Percentiles rank a stretch among this genome's conserved stretches.
Evolutionary conservation across 371 early-diverging fungal genomes (phyloP).

Genomic region (Apophysomyces ossiformis): DNA sequence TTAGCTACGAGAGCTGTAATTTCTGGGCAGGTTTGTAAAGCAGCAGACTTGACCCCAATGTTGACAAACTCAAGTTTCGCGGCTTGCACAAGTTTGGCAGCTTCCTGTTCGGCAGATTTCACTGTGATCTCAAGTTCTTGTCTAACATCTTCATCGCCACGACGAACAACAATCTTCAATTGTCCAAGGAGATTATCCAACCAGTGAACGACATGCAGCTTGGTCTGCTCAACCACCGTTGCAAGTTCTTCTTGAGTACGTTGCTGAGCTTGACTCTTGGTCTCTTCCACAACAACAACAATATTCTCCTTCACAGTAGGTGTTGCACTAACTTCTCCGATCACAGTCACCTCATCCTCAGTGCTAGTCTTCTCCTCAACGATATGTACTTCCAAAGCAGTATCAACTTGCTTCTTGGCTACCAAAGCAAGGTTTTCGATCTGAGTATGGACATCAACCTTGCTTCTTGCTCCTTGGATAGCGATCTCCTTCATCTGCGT

Average conservation of each 20-base stretch:
- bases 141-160: conserved; percentile 28
- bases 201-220: conserved; percentile 30
- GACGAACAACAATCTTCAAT: conserved; percentile 29
- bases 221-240: conserved; percentile 39
- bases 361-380: neutral
- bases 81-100: conserved; percentile 12
- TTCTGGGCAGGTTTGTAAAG: neutral
- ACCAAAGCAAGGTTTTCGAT: conserved; percentile 35
- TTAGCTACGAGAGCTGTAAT: conserved; percentile 13
- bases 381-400: conserved; percentile 36
- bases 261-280: conserved; percentile 35
- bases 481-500: conserved; percentile 12
- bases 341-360: neutral
- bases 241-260: conserved; percentile 32
- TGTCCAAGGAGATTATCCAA: conserved; percentile 32
- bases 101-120: conserved; percentile 28
- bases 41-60: conserved; percentile 10
- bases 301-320: neutral
- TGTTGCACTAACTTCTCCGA: neutral
- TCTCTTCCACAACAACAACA: conserved; percentile 30
- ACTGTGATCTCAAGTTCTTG: conserved; percentile 19
- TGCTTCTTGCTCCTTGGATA: conserved; percentile 2
- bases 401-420: conserved; percentile 32
- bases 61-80: conserved; percentile 18
- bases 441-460: conserved; percentile 33